Conservation (phyloP, 2,329 filamentous ascomycete genomes). For the Claviceps lovelessii region DNA sequence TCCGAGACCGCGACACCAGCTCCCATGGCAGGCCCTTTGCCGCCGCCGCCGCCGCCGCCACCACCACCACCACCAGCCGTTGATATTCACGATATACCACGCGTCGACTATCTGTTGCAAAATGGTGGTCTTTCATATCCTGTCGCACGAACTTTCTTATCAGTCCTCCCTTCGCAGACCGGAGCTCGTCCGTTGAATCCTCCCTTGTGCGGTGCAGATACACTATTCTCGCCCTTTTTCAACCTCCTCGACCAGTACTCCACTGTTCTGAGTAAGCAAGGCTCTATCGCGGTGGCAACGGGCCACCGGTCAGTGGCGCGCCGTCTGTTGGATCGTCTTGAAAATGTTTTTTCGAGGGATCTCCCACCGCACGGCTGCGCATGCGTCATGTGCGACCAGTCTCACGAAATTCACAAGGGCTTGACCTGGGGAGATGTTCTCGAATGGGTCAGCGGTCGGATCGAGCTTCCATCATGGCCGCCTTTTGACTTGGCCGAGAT, state of each 20-base stretch:
- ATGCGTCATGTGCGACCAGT: slow-evolving; percentile 66
- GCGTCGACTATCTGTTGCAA: slow-evolving; percentile 83
- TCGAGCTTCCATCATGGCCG: slow-evolving; percentile 77
- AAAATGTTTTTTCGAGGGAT: slow-evolving; percentile 87
- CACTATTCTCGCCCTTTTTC: slow-evolving; percentile 70
- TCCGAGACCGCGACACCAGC: slow-evolving; percentile 27
- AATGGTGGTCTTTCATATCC: slow-evolving; percentile 66
- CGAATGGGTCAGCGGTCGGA: slow-evolving; percentile 78
- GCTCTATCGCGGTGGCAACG: slow-evolving; percentile 86
- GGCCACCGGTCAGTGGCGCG: slow-evolving; percentile 92
- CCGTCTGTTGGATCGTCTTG: slow-evolving; percentile 73
- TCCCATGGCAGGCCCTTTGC: slow-evolving; percentile 20
- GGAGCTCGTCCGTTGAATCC: slow-evolving; percentile 46
- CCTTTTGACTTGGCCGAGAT: slow-evolving; percentile 62
- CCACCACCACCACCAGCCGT: slow-evolving; percentile 62
- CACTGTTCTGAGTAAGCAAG: slow-evolving; percentile 65
- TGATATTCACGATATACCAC: slow-evolving; percentile 54
- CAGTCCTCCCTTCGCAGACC: slow-evolving; percentile 43
- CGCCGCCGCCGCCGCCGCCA: slow-evolving; percentile 20
- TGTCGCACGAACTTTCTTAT: slow-evolving; percentile 60
- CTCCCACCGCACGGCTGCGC: slow-evolving; percentile 73
- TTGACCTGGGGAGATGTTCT: slow-evolving; percentile 92
- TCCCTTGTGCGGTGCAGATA: slow-evolving; percentile 52
- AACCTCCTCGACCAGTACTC: slow-evolving; percentile 76
- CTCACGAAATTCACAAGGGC: slow-evolving; percentile 49